phyloP scores from a whole-genome alignment of 2,329 filamentous ascomycete species.

The Chaetomium sp. region DNA sequence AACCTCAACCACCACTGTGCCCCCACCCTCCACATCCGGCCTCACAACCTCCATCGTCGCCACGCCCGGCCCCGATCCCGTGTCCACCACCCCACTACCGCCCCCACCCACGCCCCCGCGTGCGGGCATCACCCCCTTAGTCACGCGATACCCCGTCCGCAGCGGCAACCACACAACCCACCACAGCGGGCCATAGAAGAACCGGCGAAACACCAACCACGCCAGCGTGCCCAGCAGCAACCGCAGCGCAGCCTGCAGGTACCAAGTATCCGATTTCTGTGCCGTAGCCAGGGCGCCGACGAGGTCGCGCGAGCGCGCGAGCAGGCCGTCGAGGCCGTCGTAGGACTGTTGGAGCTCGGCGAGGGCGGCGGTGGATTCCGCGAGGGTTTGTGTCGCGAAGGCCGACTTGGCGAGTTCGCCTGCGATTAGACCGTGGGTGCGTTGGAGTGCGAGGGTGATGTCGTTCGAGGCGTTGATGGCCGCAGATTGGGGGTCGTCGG shows the following conservation, averaged over 20 bases:
- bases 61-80: background rate
- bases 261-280: constrained; percentile 97
- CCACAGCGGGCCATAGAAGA: constrained; percentile 84
- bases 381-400: constrained; percentile 84
- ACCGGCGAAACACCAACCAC: constrained; percentile 80
- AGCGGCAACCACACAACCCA: constrained; percentile 82
- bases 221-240: constrained; percentile 67
- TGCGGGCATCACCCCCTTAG: constrained; percentile 40
- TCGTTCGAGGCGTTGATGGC: constrained; percentile 70
- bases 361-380: constrained; percentile 78
- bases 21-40: constrained; percentile 16
- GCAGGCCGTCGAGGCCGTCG: constrained; percentile 66
- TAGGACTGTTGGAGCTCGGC: constrained; percentile 76
- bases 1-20: constrained; percentile 25
- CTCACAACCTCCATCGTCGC: constrained; percentile 23
- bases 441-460: constrained; percentile 74
- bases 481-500: constrained; percentile 51
- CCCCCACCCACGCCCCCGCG: constrained; percentile 1
- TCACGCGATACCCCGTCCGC: constrained; percentile 57
- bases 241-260: constrained; percentile 84
- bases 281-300: constrained; percentile 74
- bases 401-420: constrained; percentile 77
- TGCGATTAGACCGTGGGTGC: constrained; percentile 82
- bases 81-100: constrained; percentile 9
- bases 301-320: constrained; percentile 67